These are phyloP conservation scores for Amanita inopinata DNA, from an alignment of 768 basidiomycete species.

Conservation along the genomic window DNA sequence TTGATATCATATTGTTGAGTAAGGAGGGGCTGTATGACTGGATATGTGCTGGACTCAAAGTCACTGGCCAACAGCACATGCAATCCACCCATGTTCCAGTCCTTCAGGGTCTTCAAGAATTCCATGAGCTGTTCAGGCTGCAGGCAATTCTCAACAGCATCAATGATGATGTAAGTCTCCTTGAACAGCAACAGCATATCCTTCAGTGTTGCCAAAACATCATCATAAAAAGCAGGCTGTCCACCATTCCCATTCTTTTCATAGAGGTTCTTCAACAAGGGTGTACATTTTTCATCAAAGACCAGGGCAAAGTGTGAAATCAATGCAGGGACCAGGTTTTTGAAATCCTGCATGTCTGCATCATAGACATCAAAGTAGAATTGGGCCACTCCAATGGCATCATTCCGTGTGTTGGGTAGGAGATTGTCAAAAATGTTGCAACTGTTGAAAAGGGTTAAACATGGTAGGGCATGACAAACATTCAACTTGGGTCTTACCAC, in stretches of 20 bases:
- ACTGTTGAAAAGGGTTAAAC: background rate
- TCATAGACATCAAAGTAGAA: conserved; percentile 8
- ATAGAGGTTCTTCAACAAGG: background rate
- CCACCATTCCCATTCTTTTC: background rate
- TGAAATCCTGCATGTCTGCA: background rate
- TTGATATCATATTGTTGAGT: conserved; percentile 3
- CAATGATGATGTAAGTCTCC: background rate
- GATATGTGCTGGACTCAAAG: background rate
- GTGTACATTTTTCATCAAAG: background rate
- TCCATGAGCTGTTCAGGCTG: background rate
- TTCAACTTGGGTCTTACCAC: background rate
- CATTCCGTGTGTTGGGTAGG: background rate
- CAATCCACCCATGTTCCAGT: background rate
- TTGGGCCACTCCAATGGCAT: background rate
- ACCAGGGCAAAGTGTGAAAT: background rate
- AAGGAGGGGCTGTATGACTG: background rate
- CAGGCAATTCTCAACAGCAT: background rate
- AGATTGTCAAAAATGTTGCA: conserved; percentile 1
- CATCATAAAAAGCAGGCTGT: background rate
- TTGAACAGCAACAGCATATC: background rate
- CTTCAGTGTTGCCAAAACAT: background rate
- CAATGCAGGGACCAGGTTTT: background rate
- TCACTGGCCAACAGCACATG: conserved; percentile 1
- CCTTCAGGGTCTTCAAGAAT: background rate
- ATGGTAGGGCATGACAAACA: background rate